Base-by-base conservation (phyloP, 169 alveolate genomes). In the Plasmodium coatneyi region DNA sequence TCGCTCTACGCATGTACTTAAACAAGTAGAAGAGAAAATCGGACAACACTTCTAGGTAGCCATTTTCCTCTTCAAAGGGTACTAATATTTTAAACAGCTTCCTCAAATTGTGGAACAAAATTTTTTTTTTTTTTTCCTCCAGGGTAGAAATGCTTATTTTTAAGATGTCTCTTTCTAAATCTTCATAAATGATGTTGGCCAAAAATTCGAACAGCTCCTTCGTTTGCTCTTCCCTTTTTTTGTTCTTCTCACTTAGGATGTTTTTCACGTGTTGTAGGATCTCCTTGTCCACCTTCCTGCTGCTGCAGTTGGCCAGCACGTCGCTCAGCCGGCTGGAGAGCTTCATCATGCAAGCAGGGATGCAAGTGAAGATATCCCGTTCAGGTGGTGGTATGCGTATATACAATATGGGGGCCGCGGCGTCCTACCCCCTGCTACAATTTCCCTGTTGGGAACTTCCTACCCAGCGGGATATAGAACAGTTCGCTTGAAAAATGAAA, bases 1-100 rank as follows among this genome's bases (percentile, higher is more conserved):
- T 76, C 7, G 54, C n/a, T 4, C 41, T 84, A 16, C 93, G 79
- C 93, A 84, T 84, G 80, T 84, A 84, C 60, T 84, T 84, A 74
- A 46, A 84, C 80, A 84, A 74, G 30, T 84, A 76, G 39, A 84
- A 84, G 19, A 84, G 43, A 84, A 84, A 84, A 25, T 84, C 93
- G 6, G 70, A 49, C 25, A 84, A 30, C 3, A 76, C 30, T 16
- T 84, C 93, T 25, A 32, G 46, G 41, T 84, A 72, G 34, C 66
- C 76, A 41, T 74, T 32, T 34, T 60, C 80, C 5, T 76, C 14
- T 6, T 72, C 39, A 28, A 84, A 84, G 39, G 56, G 60, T n/a
- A 54, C 0, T 49, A 84, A 28, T 5, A 60, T 72, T 84, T 74
- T 84, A 36, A 84, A 84, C 9, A 84, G 5, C 66, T 72, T 84